Percentiles rank a stretch among this genome's conserved stretches.
Conservation (phyloP, 225 moss, liverwort and hornwort genomes). For the Marchantia polymorpha region DNA sequence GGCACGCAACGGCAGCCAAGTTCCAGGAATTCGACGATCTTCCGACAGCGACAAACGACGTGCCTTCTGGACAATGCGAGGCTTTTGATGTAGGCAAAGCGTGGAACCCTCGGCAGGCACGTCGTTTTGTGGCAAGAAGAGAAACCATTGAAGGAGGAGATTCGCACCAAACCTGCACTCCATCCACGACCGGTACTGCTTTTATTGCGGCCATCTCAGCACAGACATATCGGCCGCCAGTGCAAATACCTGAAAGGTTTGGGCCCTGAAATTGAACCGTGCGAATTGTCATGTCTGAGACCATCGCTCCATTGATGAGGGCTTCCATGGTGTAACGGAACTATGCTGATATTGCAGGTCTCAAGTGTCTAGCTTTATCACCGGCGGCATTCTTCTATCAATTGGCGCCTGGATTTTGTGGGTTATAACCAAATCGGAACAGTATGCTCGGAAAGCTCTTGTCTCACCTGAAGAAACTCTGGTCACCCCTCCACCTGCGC, state of each 20-base stretch:
- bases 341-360: constrained; percentile 16
- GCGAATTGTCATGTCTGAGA: neutral
- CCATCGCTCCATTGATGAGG: too few species aligned
- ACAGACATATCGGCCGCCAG: constrained; percentile 10
- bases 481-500: constrained; percentile 5
- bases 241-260: constrained; percentile 7
- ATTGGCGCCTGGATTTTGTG: constrained; percentile 21
- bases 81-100: neutral
- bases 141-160: neutral
- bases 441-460: constrained; percentile 27
- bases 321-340: neutral
- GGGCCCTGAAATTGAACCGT: neutral
- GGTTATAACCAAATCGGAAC: constrained; percentile 21
- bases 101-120: neutral
- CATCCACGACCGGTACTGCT: neutral
- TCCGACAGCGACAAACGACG: neutral
- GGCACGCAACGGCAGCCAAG: neutral
- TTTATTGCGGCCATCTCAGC: constrained; percentile 28
- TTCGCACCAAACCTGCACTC: neutral
- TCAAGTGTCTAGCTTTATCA: constrained; percentile 7
- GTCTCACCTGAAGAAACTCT: constrained; percentile 23
- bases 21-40: constrained; percentile 13
- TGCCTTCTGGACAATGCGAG: neutral
- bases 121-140: constrained; percentile 11
- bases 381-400: constrained; percentile 23